These are phyloP conservation scores for Auricularia heimuer DNA, from an alignment of 768 basidiomycete genomes.

Conservation along the genomic window DNA sequence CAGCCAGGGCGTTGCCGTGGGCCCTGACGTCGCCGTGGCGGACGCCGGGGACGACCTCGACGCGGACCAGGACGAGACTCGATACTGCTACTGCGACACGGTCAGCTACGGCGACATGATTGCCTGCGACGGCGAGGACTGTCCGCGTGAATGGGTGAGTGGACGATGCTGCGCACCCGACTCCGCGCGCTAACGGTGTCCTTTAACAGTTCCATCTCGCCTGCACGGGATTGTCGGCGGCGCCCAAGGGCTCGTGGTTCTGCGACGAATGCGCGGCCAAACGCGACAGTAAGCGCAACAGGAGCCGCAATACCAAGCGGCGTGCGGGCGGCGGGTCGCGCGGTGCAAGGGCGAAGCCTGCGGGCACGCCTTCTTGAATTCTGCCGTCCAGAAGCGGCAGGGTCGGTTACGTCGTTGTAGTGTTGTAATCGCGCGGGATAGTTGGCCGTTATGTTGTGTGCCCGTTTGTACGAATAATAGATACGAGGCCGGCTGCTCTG, in stretches of 20 bases:
- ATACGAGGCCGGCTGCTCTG: no score
- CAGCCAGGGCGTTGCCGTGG: not conserved
- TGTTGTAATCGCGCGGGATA: no score
- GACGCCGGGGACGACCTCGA: constrained; percentile 40
- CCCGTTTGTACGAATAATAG: no score
- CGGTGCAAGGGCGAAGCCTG: not conserved
- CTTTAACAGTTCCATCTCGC: constrained; percentile 61
- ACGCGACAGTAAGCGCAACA: constrained; percentile 37
- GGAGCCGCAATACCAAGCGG: constrained; percentile 45
- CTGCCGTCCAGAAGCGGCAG: not conserved
- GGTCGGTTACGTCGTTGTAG: no score
- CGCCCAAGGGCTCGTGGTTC: constrained; percentile 67
- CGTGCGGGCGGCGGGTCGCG: constrained; percentile 10
- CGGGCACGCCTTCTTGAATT: not conserved
- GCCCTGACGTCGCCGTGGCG: constrained; percentile 28
- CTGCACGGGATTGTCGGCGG: constrained; percentile 57
- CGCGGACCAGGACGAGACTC: constrained; percentile 40
- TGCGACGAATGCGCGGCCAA: constrained; percentile 59
- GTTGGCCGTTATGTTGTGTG: no score
- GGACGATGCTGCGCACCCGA: constrained; percentile 1
- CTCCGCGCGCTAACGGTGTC: not conserved
- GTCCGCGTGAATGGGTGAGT: constrained; percentile 87
- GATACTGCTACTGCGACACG: constrained; percentile 80
- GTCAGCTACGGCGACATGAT: constrained; percentile 93
- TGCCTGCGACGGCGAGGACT: constrained; percentile 74